Conservation (phyloP, 192 early-diverging fungal species). For the Coemansia asiatica region DNA sequence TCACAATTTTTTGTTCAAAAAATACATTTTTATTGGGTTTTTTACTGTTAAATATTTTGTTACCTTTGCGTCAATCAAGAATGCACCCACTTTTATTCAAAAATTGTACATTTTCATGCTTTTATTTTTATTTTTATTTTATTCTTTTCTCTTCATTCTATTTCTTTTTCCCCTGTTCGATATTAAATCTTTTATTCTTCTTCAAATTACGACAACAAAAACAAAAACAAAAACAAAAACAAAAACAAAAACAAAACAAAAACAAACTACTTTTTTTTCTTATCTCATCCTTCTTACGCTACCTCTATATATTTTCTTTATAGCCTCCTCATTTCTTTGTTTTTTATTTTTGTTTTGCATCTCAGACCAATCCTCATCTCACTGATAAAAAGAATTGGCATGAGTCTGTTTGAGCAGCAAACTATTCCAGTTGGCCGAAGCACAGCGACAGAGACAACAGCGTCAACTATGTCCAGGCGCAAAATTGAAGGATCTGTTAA, state of each 20-base stretch:
- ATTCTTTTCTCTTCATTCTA: not conserved
- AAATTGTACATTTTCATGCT: not conserved
- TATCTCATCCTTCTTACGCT: not conserved
- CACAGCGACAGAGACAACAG: not conserved
- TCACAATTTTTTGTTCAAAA: too few relatives aligned
- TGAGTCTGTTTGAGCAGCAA: constrained; percentile 1
- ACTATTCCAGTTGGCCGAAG: not conserved
- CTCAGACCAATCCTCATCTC: not conserved
- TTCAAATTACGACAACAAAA: too few relatives aligned
- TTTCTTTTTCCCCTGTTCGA: too few relatives aligned
- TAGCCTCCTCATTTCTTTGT: not conserved
- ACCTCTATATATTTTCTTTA: not conserved
- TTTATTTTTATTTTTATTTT: not conserved
- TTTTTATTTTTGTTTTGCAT: not conserved
- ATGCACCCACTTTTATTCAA: too few relatives aligned
- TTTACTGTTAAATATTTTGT: not conserved
- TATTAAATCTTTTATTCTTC: not conserved
- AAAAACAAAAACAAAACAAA: too few relatives aligned
- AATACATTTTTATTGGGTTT: not conserved
- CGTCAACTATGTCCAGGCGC: not conserved
- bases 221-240: too few relatives aligned
- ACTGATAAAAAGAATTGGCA: not conserved
- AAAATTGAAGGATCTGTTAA: not conserved
- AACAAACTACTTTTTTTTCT: not conserved
- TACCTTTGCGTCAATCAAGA: too few relatives aligned